Base-by-base conservation (phyloP, 352 stramenopile species). In the Thalassiosira ordinaria region DNA sequence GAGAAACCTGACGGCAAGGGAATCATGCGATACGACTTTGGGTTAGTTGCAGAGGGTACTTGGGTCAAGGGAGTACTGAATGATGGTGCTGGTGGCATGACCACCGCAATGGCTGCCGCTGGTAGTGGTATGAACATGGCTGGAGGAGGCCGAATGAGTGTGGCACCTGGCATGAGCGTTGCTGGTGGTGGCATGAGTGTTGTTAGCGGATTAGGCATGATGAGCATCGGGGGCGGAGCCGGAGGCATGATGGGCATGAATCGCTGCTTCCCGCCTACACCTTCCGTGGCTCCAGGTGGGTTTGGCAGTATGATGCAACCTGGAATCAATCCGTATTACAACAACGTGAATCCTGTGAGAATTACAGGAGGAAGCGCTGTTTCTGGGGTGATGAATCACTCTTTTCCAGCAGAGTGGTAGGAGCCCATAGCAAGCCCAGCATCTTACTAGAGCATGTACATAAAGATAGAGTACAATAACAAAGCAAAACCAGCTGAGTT, bases 41-140 rank as follows among this genome's bases (percentile, higher is more conserved):
- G 68, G n/a, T 27, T 69, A 6, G 46, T 78, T 47, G 69, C 69
- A 6, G 70, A 79, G 27, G 70, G 70, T 33, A 51, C 65, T 51
- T 80, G 71, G 62, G 62, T 73, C 16, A 73, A 80, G 39, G 71
- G 61, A 16, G 61, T 80, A 13, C 53, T 73, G 51, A 80, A 80
- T 44, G 62, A 49, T 53, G 8, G 22, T 7, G 24, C 46, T 20
- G 57, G 39, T 22, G 31, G 39, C 13, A 67, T 59, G 18, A 37
- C n/a, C 9, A 47, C 44, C 44, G 47, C 61, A 1, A 68, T 61
- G 20, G 13, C 59, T 33, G 56, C 37, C 22, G 71, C 41, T 27
- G 53, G 39, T 2, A 31, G 39, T 44, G 47, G 49, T 16, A 35
- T 70, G 22, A 47, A 27, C 8, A 39, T 39, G 27, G 65, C 29